Evolutionary conservation across 805 yeast genomes (phyloP), one percentile per base, ranked within the genome.

Genomic region (Trichomonascus vanleenenianus): DNA sequence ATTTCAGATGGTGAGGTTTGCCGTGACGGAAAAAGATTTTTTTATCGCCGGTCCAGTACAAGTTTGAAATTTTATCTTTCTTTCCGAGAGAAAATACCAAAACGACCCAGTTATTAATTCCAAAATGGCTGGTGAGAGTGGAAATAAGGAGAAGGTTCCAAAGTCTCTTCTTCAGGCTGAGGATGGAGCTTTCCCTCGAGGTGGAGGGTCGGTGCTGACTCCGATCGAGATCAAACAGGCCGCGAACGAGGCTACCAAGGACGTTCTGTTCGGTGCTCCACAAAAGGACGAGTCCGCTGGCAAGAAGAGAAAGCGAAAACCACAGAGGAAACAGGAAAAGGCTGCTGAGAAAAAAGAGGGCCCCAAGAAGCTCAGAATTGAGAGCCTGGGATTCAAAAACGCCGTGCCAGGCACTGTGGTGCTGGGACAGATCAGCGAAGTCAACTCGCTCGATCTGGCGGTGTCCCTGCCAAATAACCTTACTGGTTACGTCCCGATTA

Each of bases 221-320:
- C 88, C 97, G 5, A 68, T 93, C 53, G 99, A 93, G 66, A 79
- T 87, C 54, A 88, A 87, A 62, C 93, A 87, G 60, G 91, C 91
- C 43, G 82, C 95, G 35, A 88, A 87, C 61, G 95, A 91, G 64
- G 99, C 91, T 41, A 81, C 89, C 18, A 78, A 76, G 51, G 98
- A 93, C 66, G 93, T 85, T 35, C 68, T 89, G 42, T 85, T 85
- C 51, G 91, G 57, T 12, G 55, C 27, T 22, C 27, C 47, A 30
- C 55, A 39, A 7, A 38, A 48, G 4, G 60, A 61, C 34, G 59
- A 60, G 44, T 64, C 68, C 33, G 56, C 49, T 46, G 49, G 51
- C 15, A 57, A 57, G 37, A 43, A 37, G 39, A 64, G 59, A 20
- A 32, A 36, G 36, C 33, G 43, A 11, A 46, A 61, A 55, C 50